These are phyloP conservation scores for Yarrowia yakushimensis DNA, from an alignment of 805 yeast genomes.

Conservation along the genomic window DNA sequence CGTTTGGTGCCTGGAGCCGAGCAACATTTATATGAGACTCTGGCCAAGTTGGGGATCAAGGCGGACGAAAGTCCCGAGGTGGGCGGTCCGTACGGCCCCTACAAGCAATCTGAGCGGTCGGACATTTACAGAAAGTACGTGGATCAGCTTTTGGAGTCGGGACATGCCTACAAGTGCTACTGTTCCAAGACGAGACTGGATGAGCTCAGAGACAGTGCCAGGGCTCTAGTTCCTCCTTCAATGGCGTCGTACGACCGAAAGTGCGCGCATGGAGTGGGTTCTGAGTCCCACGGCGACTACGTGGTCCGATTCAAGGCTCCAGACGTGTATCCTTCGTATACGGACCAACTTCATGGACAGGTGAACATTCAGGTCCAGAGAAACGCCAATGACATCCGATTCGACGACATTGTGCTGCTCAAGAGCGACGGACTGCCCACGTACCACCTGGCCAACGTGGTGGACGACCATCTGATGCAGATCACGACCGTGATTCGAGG, in stretches of 20 bases:
- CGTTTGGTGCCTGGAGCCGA: constrained; percentile 82
- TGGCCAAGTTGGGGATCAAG: constrained; percentile 70
- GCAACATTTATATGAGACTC: constrained; percentile 65
- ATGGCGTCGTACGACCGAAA: constrained; percentile 87
- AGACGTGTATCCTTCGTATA: constrained; percentile 57
- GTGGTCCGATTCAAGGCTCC: constrained; percentile 81
- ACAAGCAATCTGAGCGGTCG: constrained; percentile 77
- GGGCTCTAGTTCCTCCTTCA: constrained; percentile 76
- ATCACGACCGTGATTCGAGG: constrained; percentile 95
- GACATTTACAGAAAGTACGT: constrained; percentile 63
- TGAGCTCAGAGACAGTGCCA: constrained; percentile 66
- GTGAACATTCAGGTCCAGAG: constrained; percentile 76
- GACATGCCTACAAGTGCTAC: constrained; percentile 80
- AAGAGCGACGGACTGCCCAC: constrained; percentile 97
- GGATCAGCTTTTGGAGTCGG: constrained; percentile 52
- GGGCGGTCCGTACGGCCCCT: constrained; percentile 64
- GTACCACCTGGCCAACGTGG: constrained; percentile 92
- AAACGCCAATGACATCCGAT: constrained; percentile 65
- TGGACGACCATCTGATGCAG: constrained; percentile 90
- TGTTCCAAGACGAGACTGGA: constrained; percentile 79
- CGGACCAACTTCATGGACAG: constrained; percentile 74
- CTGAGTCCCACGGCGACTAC: constrained; percentile 38
- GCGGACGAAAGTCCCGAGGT: constrained; percentile 79
- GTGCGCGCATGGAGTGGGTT: constrained; percentile 48
- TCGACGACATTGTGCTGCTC: constrained; percentile 82